Conservation (phyloP, 208 protist genomes). For the Wallacemonas sp. region DNA sequence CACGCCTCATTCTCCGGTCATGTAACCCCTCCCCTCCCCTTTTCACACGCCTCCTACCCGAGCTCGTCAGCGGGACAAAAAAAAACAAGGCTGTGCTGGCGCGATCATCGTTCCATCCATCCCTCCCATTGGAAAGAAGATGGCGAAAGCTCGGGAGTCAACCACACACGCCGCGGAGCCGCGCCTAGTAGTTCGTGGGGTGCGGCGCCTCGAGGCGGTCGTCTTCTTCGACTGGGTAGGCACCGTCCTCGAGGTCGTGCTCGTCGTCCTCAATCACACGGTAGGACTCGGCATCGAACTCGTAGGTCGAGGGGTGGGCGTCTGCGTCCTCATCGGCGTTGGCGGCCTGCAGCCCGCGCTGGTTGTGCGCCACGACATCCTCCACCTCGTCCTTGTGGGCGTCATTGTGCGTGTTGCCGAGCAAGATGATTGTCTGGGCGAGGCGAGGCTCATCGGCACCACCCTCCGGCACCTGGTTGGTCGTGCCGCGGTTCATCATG, state of each 20-base stretch:
- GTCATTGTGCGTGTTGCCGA: conserved; percentile 5
- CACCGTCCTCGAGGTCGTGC: conserved; percentile 1
- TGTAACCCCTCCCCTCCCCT: no score
- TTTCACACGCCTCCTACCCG: no score
- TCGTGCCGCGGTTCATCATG: background rate
- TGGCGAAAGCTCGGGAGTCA: no score
- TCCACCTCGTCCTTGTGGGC: background rate
- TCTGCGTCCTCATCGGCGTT: conserved; percentile 1
- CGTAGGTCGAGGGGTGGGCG: background rate
- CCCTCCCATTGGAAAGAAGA: no score
- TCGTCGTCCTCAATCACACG: conserved; percentile 8
- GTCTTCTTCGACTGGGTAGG: conserved; percentile 8
- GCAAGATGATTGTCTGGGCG: background rate
- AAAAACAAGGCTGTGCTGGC: no score
- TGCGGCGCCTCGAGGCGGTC: background rate
- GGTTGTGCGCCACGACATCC: no score
- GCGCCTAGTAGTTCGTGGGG: background rate
- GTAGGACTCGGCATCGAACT: conserved; percentile 9
- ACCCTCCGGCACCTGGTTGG: background rate
- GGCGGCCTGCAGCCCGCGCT: background rate
- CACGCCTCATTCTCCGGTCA: no score
- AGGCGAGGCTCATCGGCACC: conserved; percentile 1
- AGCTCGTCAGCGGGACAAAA: no score
- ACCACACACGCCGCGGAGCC: background rate
- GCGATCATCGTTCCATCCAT: no score